phyloP scores from a whole-genome alignment of 768 basidiomycete genomes.

The Macrolepiota fuliginosa region DNA sequence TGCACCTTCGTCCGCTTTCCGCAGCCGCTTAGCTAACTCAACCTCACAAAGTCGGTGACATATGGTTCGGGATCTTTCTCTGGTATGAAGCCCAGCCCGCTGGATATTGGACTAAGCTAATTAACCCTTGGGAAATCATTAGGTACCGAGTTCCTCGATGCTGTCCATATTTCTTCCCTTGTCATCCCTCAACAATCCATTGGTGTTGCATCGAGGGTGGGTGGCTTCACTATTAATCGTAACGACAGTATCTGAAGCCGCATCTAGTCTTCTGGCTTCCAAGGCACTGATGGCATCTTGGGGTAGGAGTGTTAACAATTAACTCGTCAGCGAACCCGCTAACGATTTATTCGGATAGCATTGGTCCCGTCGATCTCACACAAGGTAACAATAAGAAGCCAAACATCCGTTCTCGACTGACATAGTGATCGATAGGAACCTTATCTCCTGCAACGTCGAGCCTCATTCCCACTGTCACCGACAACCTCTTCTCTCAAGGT shows the following conservation, averaged over 20 bases:
- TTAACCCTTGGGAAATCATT: neutral
- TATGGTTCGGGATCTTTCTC: conserved; percentile 67
- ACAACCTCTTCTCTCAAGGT: conserved; percentile 46
- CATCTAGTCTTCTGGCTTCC: conserved; percentile 38
- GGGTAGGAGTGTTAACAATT: conserved; percentile 37
- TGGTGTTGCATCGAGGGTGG: conserved; percentile 50
- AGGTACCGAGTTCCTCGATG: conserved; percentile 50
- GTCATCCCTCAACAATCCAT: conserved; percentile 58
- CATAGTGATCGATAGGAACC: conserved; percentile 23
- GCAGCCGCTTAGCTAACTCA: neutral
- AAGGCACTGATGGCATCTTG: conserved; percentile 60
- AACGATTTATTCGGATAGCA: conserved; percentile 30
- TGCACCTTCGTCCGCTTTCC: conserved; percentile 16
- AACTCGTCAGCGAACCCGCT: neutral
- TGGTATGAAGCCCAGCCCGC: conserved; percentile 28
- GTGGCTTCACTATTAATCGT: neutral
- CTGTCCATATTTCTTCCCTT: conserved; percentile 49
- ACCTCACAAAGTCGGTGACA: conserved; percentile 37
- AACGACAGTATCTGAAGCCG: neutral
- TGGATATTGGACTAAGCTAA: neutral
- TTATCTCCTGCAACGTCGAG: conserved; percentile 26
- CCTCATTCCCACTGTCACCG: conserved; percentile 53
- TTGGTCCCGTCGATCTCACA: conserved; percentile 61
- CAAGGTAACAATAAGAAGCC: conserved; percentile 23
- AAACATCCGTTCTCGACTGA: neutral